Conservation (phyloP, 805 yeast species). For the Yarrowia sp. region DNA sequence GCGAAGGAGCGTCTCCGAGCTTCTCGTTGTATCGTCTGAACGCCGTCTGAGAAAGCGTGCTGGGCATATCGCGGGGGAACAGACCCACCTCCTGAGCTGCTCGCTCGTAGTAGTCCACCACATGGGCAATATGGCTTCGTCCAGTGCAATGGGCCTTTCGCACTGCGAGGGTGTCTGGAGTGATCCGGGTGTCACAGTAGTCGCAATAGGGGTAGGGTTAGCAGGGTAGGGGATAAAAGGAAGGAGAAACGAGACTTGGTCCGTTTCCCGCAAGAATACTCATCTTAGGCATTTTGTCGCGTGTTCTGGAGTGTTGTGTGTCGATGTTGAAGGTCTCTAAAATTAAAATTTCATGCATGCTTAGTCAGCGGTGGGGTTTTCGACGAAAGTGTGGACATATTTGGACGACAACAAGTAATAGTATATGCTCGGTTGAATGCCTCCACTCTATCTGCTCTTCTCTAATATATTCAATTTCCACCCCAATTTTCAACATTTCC, state of each 20-base stretch:
- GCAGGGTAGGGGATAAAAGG: not conserved
- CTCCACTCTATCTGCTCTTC: no score
- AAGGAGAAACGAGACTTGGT: not conserved
- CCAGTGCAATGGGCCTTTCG: slow-evolving; percentile 78
- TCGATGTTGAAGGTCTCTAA: no score
- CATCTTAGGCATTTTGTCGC: slow-evolving; percentile 17
- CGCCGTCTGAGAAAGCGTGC: not conserved
- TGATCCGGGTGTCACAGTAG: slow-evolving; percentile 71
- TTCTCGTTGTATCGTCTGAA: not conserved
- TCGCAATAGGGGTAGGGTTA: slow-evolving; percentile 51
- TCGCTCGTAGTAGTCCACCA: slow-evolving; percentile 71
- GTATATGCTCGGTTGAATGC: no score
- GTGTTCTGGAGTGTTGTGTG: not conserved
- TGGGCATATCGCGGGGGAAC: slow-evolving; percentile 25
- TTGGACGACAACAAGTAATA: no score
- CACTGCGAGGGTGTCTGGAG: slow-evolving; percentile 87
- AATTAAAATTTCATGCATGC: no score
- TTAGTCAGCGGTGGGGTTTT: no score
- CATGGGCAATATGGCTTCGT: slow-evolving; percentile 66
- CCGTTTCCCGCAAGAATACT: not conserved
- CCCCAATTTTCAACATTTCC: no score
- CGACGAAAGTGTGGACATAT: no score
- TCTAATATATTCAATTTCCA: no score
- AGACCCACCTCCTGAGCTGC: slow-evolving; percentile 30
- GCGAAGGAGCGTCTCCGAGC: not conserved